Percentiles rank a stretch among this genome's conserved stretches.
These are phyloP conservation scores for Mediolabrus comicus DNA, from an alignment of 108 stramenopile species.

Conservation along the genomic window DNA sequence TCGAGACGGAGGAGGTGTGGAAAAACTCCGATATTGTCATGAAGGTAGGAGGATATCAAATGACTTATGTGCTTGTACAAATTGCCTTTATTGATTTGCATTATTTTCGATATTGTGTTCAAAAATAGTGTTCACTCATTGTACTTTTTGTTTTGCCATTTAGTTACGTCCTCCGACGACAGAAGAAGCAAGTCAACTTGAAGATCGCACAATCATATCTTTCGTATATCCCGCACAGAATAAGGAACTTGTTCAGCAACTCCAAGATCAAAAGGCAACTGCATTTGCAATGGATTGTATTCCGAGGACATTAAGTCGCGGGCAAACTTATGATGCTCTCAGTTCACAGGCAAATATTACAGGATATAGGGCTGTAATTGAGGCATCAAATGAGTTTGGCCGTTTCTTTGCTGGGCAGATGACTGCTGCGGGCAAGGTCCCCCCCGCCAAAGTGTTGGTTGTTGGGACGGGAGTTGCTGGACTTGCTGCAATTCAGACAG, in stretches of 20 bases:
- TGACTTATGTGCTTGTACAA: neutral
- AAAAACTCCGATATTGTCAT: slow-evolving; percentile 89
- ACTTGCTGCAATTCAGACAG: slow-evolving; percentile 96
- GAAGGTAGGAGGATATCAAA: slow-evolving; percentile 55
- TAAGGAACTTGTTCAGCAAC: slow-evolving; percentile 83
- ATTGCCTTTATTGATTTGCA: neutral
- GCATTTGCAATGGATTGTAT: slow-evolving; percentile 97
- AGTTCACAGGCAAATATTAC: slow-evolving; percentile 98
- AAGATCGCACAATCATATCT: slow-evolving; percentile 83
- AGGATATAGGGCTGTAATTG: slow-evolving; percentile 98
- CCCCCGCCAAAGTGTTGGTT: slow-evolving; percentile 99
- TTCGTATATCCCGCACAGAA: slow-evolving; percentile 94
- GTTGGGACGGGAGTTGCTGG: slow-evolving; percentile 96
- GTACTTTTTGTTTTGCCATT: neutral
- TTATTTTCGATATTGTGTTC: neutral
- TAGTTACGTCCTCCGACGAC: slow-evolving; percentile 88
- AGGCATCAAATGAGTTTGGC: slow-evolving; percentile 95
- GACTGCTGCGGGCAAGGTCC: slow-evolving; percentile 85
- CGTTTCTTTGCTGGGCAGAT: slow-evolving; percentile 93
- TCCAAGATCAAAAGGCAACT: slow-evolving; percentile 90
- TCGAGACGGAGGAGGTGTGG: slow-evolving; percentile 71
- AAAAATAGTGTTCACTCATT: neutral
- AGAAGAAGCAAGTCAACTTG: slow-evolving; percentile 79
- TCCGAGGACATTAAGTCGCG: slow-evolving; percentile 92
- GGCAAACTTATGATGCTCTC: slow-evolving; percentile 98